These are phyloP conservation scores for Mitragyna speciosa DNA, from an alignment of 257 asterid species.

Conservation along the genomic window DNA sequence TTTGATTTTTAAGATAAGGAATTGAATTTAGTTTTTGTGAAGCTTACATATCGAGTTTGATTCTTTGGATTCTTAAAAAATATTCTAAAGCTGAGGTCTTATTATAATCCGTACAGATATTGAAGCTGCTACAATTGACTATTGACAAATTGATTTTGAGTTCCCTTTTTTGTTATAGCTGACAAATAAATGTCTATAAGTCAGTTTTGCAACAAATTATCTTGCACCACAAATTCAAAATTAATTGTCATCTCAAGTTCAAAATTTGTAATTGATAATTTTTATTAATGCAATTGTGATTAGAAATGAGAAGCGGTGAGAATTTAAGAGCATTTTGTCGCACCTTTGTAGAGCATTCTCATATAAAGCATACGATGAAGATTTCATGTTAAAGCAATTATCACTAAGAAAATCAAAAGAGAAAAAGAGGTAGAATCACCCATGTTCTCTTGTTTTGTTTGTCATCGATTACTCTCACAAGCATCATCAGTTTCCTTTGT, in stretches of 20 bases:
- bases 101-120: not conserved
- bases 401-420: not conserved
- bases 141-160: not conserved
- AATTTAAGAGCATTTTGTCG: not conserved
- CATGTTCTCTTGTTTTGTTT: not conserved
- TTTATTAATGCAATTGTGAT: not conserved
- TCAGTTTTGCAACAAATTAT: not conserved
- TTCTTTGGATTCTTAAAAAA: not conserved
- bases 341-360: not conserved
- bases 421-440: not conserved
- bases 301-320: not conserved
- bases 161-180: not conserved
- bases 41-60: not conserved
- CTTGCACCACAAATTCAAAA: not conserved
- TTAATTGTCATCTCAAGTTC: not conserved
- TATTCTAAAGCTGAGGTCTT: not conserved
- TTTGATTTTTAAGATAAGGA: not conserved
- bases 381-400: not conserved
- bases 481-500: not conserved
- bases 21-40: not conserved
- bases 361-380: not conserved
- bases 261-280: not conserved
- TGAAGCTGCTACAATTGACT: not conserved
- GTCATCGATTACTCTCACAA: not conserved
- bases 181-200: too few species aligned